Evolutionary conservation across 345 rosid genomes (phyloP).

Genomic region (Hirschfeldia incana): DNA sequence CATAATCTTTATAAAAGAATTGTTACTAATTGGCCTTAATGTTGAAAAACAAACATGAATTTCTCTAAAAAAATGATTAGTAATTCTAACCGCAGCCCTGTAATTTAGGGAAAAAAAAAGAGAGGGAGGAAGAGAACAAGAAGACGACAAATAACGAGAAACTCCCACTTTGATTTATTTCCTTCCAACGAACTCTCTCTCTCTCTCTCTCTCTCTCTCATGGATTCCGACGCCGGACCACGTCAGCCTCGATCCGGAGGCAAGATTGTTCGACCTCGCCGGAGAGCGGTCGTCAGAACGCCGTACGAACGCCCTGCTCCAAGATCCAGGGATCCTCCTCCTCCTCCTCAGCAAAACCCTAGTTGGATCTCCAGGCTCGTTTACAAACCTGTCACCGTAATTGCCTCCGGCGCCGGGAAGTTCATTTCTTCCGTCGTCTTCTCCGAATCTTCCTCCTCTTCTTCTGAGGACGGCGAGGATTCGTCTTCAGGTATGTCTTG

Average conservation of each 20-base stretch:
- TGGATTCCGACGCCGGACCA: background rate
- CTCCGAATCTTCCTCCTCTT: conserved; percentile 58
- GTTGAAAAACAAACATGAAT: too few relatives aligned
- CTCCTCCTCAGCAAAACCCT: background rate
- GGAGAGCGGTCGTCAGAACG: background rate
- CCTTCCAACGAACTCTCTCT: background rate
- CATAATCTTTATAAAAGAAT: too few relatives aligned
- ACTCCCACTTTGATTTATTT: too few relatives aligned
- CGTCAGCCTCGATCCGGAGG: background rate
- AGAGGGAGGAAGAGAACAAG: too few relatives aligned
- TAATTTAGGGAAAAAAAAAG: conserved; percentile 14
- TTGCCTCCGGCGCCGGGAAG: conserved; percentile 78
- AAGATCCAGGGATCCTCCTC: background rate
- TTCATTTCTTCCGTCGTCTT: conserved; percentile 66
- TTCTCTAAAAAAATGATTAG: too few relatives aligned
- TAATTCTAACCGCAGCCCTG: conserved; percentile 16
- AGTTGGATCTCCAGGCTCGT: conserved; percentile 33
- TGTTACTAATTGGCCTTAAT: too few relatives aligned
- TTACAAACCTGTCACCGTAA: conserved; percentile 66
- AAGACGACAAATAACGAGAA: too few relatives aligned
- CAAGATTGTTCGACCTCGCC: background rate
- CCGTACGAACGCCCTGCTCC: background rate
- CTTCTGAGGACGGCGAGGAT: conserved; percentile 50
- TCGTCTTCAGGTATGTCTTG: conserved; percentile 49
- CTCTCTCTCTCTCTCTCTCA: background rate